Conservation (phyloP, 345 rosid species). For the Aquilaria sinensis region DNA sequence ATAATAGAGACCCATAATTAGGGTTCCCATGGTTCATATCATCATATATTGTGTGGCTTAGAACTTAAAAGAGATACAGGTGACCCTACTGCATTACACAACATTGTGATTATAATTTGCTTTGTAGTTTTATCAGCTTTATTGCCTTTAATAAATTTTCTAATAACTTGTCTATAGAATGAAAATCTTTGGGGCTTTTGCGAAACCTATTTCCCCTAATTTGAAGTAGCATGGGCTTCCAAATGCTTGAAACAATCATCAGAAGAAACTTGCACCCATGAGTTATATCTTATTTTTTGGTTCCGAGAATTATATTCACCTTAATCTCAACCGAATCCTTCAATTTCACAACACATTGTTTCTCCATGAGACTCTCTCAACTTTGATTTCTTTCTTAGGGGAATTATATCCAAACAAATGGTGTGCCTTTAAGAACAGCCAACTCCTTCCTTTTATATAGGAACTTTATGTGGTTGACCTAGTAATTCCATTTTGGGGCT, state of each 20-base stretch:
- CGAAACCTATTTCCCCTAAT: too few species aligned
- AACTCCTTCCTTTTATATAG: constrained; percentile 37
- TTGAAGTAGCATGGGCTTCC: constrained; percentile 28
- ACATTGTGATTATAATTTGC: background rate
- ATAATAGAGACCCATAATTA: too few species aligned
- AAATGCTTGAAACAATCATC: constrained; percentile 64
- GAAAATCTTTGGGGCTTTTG: background rate
- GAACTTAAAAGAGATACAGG: too few species aligned
- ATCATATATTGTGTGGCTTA: too few species aligned
- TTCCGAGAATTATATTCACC: constrained; percentile 51
- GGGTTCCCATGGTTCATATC: too few species aligned
- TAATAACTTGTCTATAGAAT: too few species aligned
- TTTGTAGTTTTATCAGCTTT: background rate
- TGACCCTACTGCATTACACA: too few species aligned
- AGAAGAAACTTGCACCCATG: constrained; percentile 44
- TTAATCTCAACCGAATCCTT: constrained; percentile 32
- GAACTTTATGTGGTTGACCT: constrained; percentile 43
- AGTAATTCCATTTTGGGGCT: constrained; percentile 40
- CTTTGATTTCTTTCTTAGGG: constrained; percentile 28
- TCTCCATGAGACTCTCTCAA: constrained; percentile 37
- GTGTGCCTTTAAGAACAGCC: constrained; percentile 28
- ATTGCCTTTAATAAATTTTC: background rate
- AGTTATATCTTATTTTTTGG: constrained; percentile 50
- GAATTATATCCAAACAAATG: constrained; percentile 37
- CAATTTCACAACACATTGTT: constrained; percentile 41